Conservation (phyloP, 441 rosid genomes). For the Gossypium lobatum region DNA sequence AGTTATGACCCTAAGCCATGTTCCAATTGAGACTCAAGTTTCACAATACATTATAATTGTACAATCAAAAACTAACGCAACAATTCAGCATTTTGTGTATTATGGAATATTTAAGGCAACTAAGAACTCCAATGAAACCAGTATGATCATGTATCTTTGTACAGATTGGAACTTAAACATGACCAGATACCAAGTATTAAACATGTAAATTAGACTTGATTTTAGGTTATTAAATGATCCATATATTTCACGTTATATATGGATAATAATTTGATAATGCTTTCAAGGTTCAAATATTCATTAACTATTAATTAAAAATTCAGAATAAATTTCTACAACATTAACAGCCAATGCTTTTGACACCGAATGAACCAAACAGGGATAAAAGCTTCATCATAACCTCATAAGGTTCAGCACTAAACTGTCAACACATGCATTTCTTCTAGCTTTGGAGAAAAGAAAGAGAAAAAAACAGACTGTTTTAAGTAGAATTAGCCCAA, state of each 20-base stretch:
- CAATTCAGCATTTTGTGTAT: background rate
- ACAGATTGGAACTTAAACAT: background rate
- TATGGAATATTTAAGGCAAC: background rate
- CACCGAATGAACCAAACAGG: background rate
- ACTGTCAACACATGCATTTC: conserved; percentile 4
- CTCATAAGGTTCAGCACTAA: background rate
- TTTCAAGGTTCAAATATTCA: conserved; percentile 1
- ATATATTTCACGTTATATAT: background rate
- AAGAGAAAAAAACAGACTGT: background rate
- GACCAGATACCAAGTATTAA: background rate
- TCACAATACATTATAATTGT: background rate
- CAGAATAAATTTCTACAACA: background rate
- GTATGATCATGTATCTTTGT: background rate
- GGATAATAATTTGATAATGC: background rate
- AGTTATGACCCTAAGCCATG: background rate
- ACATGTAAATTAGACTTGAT: background rate
- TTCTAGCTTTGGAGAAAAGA: background rate
- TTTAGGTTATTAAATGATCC: background rate
- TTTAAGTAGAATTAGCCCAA: background rate
- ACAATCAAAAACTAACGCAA: background rate
- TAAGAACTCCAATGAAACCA: conserved; percentile 1
- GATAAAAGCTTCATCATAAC: background rate
- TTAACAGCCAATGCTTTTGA: background rate
- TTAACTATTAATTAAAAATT: background rate
- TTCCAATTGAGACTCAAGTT: background rate